Evolutionary conservation across 2,329 filamentous ascomycete species (phyloP), one percentile per base, ranked within the genome.

Genomic region (Arthrinium puccinioides): DNA sequence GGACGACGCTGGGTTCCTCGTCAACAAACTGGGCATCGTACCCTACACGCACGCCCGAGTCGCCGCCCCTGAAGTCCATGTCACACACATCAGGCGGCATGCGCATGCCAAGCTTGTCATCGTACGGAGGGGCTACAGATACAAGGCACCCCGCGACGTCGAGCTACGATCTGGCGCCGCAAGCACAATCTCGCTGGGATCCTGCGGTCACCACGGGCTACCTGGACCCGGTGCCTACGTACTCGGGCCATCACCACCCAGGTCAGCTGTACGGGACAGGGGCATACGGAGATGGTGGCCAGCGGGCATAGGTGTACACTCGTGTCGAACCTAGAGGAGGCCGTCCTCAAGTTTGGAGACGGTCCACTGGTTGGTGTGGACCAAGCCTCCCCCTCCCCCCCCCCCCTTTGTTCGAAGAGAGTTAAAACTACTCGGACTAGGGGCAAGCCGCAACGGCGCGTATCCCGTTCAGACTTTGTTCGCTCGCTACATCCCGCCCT

Each of bases 21-120:
- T n/a, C 68, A 0, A 68, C 67, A 2, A 59, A 60, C n/a, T 77
- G 73, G 74, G 59, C 59, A 1, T 54, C 63, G 1, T 74, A 74
- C 48, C 56, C 62, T 2, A 54, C 69, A 0, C 55, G 33, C 6
- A 24, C 24, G 18, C 24, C 33, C 18, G 33, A 76, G 28, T 70
- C 66, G 1, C 66, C 66, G 2, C 49, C 51, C 1, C 42, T 64
- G 18, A 66, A 66, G 19, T 36, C 33, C 25, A 20, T 36, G 41
- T 52, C 60, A 0, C 54, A 52, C 24, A 60, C 63, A 2, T 29
- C 51, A 6, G 48, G 51, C 3, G 50, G 52, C 11, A 50, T 65
- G 5, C 56, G 62, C 28, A 55, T 65, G 20, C 55, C 55, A 4
- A 54, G 58, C 11, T 35, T 64, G 4, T 53, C 60, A 0, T 51